Evolutionary conservation across 352 stramenopile species (phyloP).

Genomic region (Ophiocytium majus): DNA sequence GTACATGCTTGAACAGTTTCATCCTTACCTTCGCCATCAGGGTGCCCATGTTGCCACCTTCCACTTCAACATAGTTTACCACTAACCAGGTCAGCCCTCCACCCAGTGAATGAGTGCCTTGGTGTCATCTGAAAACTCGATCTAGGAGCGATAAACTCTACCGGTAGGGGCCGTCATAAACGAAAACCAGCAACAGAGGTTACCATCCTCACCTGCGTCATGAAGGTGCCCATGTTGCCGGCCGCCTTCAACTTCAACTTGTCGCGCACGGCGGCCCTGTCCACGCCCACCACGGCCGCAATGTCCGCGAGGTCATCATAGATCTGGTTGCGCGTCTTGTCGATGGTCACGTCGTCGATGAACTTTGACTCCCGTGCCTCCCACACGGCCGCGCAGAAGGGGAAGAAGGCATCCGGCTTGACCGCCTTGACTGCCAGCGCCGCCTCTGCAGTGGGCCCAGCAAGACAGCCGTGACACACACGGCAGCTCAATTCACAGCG

Average conservation of each 20-base stretch:
- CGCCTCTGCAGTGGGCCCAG: neutral
- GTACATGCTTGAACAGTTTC: too few relatives aligned
- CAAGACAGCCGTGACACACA: neutral
- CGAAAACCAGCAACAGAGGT: too few relatives aligned
- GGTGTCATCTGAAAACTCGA: too few relatives aligned
- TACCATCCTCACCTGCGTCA: constrained; percentile 45
- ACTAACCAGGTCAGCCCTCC: too few relatives aligned
- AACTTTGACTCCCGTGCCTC: neutral
- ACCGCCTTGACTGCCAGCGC: neutral
- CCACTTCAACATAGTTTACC: too few relatives aligned
- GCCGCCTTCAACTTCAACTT: constrained; percentile 9
- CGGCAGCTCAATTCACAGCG: too few relatives aligned
- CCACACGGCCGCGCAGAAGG: neutral
- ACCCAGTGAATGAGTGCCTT: too few relatives aligned
- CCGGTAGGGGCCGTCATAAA: too few relatives aligned
- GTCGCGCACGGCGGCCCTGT: neutral
- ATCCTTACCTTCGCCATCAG: too few relatives aligned
- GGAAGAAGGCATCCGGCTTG: constrained; percentile 7
- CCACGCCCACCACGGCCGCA: neutral
- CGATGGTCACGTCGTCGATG: neutral
- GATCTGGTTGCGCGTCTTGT: constrained; percentile 21
- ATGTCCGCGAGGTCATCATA: constrained; percentile 7
- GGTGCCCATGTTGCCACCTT: too few relatives aligned
- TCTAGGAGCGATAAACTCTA: too few relatives aligned
- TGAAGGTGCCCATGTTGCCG: constrained; percentile 16